phyloP scores from a whole-genome alignment of 768 basidiomycete species.

The Leccinellum rugosiceps region DNA sequence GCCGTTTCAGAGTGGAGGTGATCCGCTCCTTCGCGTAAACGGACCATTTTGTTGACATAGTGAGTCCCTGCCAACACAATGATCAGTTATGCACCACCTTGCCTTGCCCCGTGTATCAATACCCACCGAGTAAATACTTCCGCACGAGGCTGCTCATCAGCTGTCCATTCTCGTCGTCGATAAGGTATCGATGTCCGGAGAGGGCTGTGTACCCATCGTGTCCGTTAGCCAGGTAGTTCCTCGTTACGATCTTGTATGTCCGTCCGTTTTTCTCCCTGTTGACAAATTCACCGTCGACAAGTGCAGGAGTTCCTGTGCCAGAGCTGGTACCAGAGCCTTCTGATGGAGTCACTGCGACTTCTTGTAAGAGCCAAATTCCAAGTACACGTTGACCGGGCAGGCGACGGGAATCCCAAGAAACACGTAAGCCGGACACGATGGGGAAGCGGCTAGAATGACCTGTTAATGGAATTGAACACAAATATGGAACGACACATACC shows the following conservation, averaged over 20 bases:
- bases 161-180: slow-evolving; percentile 82
- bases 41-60: slow-evolving; percentile 66
- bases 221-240: slow-evolving; percentile 81
- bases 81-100: background rate
- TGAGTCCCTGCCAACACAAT: slow-evolving; percentile 52
- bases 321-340: slow-evolving; percentile 19
- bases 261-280: slow-evolving; percentile 48
- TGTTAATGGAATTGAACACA: background rate
- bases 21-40: slow-evolving; percentile 28
- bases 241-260: slow-evolving; percentile 78
- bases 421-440: slow-evolving; percentile 76
- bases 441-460: slow-evolving; percentile 70
- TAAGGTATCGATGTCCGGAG: slow-evolving; percentile 60
- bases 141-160: slow-evolving; percentile 77
- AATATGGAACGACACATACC: slow-evolving; percentile 41
- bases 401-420: slow-evolving; percentile 81
- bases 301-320: slow-evolving; percentile 27
- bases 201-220: slow-evolving; percentile 80
- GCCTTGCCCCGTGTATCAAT: background rate
- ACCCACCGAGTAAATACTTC: slow-evolving; percentile 76
- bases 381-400: slow-evolving; percentile 70
- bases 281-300: slow-evolving; percentile 53
- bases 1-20: slow-evolving; percentile 44
- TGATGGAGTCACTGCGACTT: slow-evolving; percentile 22
- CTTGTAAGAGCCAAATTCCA: slow-evolving; percentile 61